Evolutionary conservation across 208 protist genomes (phyloP).

Genomic region (Leishmania turanica): DNA sequence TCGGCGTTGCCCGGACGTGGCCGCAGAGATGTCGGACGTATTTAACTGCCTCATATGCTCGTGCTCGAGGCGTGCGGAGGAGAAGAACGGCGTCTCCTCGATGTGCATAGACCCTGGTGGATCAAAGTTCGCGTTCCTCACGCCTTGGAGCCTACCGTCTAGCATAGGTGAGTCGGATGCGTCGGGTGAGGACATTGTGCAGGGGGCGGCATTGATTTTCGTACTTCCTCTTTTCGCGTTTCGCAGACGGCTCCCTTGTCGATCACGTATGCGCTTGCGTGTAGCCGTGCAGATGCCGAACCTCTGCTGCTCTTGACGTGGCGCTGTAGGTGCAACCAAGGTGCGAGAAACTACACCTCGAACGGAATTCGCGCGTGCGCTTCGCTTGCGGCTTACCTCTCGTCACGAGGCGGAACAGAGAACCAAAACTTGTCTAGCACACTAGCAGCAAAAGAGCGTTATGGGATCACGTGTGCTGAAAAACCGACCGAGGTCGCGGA

Average conservation of each 20-base stretch:
- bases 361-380: background rate
- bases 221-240: background rate
- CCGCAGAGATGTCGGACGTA: background rate
- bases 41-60: background rate
- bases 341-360: background rate
- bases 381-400: background rate
- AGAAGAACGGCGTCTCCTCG: background rate
- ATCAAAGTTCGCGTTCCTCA: background rate
- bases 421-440: background rate
- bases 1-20: background rate
- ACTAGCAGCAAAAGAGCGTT: background rate
- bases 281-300: background rate
- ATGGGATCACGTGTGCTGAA: background rate
- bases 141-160: background rate
- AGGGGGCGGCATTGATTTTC: background rate
- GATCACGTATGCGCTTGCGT: background rate
- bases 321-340: background rate
- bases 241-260: background rate
- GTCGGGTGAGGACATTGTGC: background rate
- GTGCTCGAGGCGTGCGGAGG: background rate
- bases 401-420: background rate
- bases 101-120: background rate
- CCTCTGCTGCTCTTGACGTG: background rate
- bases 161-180: background rate
- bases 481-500: background rate